Percentiles rank a stretch among this genome's conserved stretches.
These are phyloP conservation scores for Tuber aestivum DNA, from an alignment of 495 filamentous ascomycete genomes.

Conservation along the genomic window DNA sequence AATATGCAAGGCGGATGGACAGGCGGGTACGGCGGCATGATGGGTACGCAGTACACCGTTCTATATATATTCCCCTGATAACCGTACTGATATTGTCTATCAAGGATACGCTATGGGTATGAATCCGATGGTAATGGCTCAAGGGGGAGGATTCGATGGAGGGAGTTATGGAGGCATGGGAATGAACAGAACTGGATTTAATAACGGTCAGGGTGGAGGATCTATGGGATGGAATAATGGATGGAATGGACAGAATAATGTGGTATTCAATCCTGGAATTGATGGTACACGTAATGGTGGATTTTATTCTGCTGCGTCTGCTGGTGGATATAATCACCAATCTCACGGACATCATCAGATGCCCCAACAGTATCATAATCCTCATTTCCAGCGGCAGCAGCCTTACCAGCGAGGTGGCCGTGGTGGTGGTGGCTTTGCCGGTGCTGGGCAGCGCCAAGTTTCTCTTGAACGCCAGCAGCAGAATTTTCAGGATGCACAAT, in stretches of 20 bases:
- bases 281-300: conserved; percentile 48
- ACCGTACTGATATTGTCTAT: conserved; percentile 16
- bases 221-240: conserved; percentile 58
- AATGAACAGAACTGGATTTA: conserved; percentile 71
- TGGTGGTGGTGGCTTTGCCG: conserved; percentile 39
- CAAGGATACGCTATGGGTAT: conserved; percentile 48
- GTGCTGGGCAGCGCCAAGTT: conserved; percentile 32
- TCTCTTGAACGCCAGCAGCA: conserved; percentile 39
- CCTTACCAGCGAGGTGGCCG: conserved; percentile 39
- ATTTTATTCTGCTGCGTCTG: conserved; percentile 44
- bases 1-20: conserved; percentile 40
- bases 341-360: conserved; percentile 43
- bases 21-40: conserved; percentile 52
- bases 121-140: conserved; percentile 80
- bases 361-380: conserved; percentile 44
- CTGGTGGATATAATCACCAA: conserved; percentile 45
- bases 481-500: conserved; percentile 37
- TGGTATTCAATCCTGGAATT: conserved; percentile 64
- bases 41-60: conserved; percentile 59
- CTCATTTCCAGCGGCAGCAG: conserved; percentile 43
- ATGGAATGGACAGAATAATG: conserved; percentile 61
- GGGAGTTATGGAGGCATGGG: conserved; percentile 65
- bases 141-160: conserved; percentile 71
- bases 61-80: neutral
- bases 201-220: conserved; percentile 58